Evolutionary conservation across 805 yeast genomes (phyloP).

Genomic region (Candida nemodendra): DNA sequence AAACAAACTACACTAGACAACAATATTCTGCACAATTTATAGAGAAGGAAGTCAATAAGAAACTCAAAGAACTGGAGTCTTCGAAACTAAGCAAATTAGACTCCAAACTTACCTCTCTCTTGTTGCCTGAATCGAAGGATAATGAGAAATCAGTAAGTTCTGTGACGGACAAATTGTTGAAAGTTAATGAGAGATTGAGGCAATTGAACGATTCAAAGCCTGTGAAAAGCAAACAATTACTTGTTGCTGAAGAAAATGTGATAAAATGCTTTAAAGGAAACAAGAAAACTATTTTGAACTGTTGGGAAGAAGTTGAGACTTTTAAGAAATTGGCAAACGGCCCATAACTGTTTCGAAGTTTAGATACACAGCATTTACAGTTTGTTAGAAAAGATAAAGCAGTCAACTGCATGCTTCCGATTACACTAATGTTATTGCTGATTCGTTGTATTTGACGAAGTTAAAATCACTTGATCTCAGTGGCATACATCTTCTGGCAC

Average conservation of each 20-base stretch:
- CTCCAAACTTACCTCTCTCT: constrained; percentile 42
- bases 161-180: constrained; percentile 34
- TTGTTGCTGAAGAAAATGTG: constrained; percentile 49
- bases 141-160: constrained; percentile 19
- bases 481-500: no score
- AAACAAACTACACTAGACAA: constrained; percentile 69
- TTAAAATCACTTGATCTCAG: no score
- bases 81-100: constrained; percentile 54
- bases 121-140: constrained; percentile 36
- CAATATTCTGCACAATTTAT: constrained; percentile 66
- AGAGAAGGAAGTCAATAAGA: constrained; percentile 61
- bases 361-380: no score
- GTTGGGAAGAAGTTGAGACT: constrained; percentile 76
- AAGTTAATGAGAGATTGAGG: constrained; percentile 35
- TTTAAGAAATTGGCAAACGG: constrained; percentile 56
- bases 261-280: constrained; percentile 61
- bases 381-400: no score
- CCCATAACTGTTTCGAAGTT: no score
- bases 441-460: no score
- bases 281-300: constrained; percentile 65
- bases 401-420: no score
- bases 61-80: constrained; percentile 52
- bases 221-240: constrained; percentile 38
- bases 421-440: no score
- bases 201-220: constrained; percentile 31